These are phyloP conservation scores for Entrophospora sp. DNA, from an alignment of 192 early-diverging fungal species.

Conservation along the genomic window DNA sequence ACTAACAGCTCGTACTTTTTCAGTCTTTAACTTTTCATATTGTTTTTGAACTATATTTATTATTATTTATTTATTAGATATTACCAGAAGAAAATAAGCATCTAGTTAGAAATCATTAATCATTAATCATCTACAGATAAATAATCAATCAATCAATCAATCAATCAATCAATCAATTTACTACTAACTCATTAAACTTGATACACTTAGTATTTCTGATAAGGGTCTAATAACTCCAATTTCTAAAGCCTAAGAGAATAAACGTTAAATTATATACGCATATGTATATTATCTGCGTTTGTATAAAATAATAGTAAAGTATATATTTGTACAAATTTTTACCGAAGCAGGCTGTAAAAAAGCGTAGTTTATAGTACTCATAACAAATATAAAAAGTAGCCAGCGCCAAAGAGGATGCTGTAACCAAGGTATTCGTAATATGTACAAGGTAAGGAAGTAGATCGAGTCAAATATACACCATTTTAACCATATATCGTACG, in stretches of 20 bases:
- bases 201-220: no score
- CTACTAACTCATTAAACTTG: background rate
- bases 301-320: background rate
- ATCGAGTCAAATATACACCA: background rate
- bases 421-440: slow-evolving; percentile 15
- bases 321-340: background rate
- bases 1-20: slow-evolving; percentile 18
- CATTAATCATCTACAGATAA: no score
- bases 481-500: no score
- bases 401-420: background rate
- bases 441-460: background rate
- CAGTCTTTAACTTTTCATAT: background rate
- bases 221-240: no score
- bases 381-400: background rate
- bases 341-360: slow-evolving; percentile 13
- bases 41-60: slow-evolving; percentile 4
- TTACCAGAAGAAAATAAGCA: background rate
- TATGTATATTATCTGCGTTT: no score
- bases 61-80: background rate
- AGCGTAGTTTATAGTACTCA: background rate
- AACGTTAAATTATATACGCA: no score
- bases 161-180: background rate
- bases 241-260: no score
- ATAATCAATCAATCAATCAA: background rate
- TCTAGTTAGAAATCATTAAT: background rate